phyloP scores from a whole-genome alignment of 768 basidiomycete genomes.

The Cantharellus cinnabarinus region DNA sequence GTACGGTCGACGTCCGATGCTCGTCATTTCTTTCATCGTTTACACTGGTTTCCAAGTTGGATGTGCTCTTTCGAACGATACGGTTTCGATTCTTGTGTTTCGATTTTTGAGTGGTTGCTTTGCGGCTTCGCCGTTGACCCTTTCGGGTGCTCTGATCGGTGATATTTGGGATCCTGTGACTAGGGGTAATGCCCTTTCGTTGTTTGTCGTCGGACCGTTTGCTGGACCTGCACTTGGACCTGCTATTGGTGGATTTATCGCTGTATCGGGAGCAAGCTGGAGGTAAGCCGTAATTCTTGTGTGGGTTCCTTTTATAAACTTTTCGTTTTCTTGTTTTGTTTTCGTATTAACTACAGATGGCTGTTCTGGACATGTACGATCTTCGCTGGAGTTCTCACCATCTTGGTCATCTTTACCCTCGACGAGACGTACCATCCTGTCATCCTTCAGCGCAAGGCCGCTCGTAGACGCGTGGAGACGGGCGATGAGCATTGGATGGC shows the following conservation, averaged over 20 bases:
- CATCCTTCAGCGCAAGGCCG: constrained; percentile 3
- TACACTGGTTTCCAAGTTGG: constrained; percentile 15
- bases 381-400: constrained; percentile 8
- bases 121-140: constrained; percentile 11
- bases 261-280: constrained; percentile 8
- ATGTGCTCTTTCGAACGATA: constrained; percentile 18
- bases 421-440: constrained; percentile 10
- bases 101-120: constrained; percentile 14
- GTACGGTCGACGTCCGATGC: constrained; percentile 19
- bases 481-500: constrained; percentile 6
- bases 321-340: background rate
- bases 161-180: constrained; percentile 13
- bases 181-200: constrained; percentile 11
- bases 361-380: constrained; percentile 13
- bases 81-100: constrained; percentile 15
- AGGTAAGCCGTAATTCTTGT: constrained; percentile 1
- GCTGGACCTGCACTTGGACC: constrained; percentile 14
- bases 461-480: constrained; percentile 7
- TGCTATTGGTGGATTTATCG: constrained; percentile 7
- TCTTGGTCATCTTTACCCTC: constrained; percentile 8
- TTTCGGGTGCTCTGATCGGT: constrained; percentile 11
- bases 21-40: constrained; percentile 18
- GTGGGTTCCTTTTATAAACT: background rate
- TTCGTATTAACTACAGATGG: constrained; percentile 6
- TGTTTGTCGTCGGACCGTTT: constrained; percentile 10